These are phyloP conservation scores for Saccharum hybrid DNA, from an alignment of 202 grass and related monocot species.

Conservation along the genomic window DNA sequence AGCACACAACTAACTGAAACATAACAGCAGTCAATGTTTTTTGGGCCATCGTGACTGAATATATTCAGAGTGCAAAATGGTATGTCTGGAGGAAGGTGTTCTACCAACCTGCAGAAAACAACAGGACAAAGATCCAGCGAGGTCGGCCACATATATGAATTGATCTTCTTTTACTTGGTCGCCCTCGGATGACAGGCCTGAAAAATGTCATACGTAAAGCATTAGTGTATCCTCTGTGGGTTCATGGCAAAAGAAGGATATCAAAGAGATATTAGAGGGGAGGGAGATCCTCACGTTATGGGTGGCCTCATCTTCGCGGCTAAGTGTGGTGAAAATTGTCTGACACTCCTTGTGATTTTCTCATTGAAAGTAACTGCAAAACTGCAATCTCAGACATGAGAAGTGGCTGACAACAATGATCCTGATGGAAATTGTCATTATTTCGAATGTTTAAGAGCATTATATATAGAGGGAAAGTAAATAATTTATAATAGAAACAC, in stretches of 20 bases:
- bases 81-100: not conserved
- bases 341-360: constrained; percentile 74
- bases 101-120: constrained; percentile 75
- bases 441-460: not conserved
- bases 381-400: constrained; percentile 50
- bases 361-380: constrained; percentile 92
- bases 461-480: not conserved
- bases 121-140: constrained; percentile 78
- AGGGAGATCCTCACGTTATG: constrained; percentile 49
- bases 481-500: constrained; percentile 4
- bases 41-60: not conserved
- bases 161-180: constrained; percentile 78
- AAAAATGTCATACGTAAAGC: constrained; percentile 25
- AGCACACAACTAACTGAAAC: constrained; percentile 68
- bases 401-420: constrained; percentile 14
- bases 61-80: not conserved
- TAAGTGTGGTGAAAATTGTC: constrained; percentile 86
- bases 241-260: constrained; percentile 18
- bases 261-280: not conserved
- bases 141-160: constrained; percentile 88
- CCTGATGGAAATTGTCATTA: not conserved
- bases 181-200: constrained; percentile 73
- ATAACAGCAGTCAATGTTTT: constrained; percentile 5
- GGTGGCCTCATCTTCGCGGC: constrained; percentile 90
- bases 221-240: not conserved